Evolutionary conservation across 768 basidiomycete genomes (phyloP).

Genomic region (Tricholoma matsutake): DNA sequence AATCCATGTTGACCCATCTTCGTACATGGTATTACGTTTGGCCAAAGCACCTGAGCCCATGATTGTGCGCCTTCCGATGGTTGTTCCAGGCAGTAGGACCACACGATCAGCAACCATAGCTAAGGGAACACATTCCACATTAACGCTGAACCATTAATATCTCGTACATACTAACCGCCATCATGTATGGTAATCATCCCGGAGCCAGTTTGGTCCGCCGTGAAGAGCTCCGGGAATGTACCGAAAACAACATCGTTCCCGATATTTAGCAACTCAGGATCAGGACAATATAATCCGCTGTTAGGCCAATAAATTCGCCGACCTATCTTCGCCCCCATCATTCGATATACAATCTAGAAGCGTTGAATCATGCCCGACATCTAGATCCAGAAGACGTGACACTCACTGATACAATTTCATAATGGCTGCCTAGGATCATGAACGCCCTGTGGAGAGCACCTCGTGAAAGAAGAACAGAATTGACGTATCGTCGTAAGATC

Average conservation of each 20-base stretch:
- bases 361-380: neutral
- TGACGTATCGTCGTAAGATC: constrained; percentile 37
- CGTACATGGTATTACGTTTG: constrained; percentile 38
- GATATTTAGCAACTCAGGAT: constrained; percentile 46
- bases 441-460: constrained; percentile 33
- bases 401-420: constrained; percentile 42
- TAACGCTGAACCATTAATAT: neutral
- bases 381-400: neutral
- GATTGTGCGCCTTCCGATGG: constrained; percentile 37
- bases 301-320: constrained; percentile 47
- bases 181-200: constrained; percentile 35
- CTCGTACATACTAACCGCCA: constrained; percentile 28
- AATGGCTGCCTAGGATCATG: constrained; percentile 44
- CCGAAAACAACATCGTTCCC: constrained; percentile 50
- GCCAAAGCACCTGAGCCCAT: constrained; percentile 48
- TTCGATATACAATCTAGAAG: constrained; percentile 35
- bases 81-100: constrained; percentile 41
- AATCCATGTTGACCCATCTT: constrained; percentile 45
- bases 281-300: constrained; percentile 41
- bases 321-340: constrained; percentile 51
- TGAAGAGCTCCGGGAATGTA: constrained; percentile 42
- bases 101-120: constrained; percentile 52
- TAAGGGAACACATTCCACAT: constrained; percentile 3
- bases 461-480: constrained; percentile 35
- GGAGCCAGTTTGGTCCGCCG: constrained; percentile 40